Percentiles rank a stretch among this genome's conserved stretches.
These are phyloP conservation scores for Tricholoma hemisulphureum DNA, from an alignment of 768 basidiomycete species.

Conservation along the genomic window DNA sequence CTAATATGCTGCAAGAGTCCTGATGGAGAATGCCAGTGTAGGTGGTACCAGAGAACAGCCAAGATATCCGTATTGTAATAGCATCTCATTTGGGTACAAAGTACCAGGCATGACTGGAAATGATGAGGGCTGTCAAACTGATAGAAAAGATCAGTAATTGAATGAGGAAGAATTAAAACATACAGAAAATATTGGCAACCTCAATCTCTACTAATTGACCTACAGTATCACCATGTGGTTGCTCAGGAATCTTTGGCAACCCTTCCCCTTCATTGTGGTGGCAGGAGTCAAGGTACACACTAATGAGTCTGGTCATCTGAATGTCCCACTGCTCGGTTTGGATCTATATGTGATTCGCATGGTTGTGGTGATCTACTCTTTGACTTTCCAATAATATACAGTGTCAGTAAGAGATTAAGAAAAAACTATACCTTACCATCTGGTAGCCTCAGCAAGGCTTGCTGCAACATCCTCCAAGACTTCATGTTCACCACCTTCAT, in stretches of 20 bases:
- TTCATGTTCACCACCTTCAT: slow-evolving; percentile 12
- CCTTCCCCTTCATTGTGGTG: background rate
- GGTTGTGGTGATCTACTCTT: slow-evolving; percentile 4
- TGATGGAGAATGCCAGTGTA: slow-evolving; percentile 8
- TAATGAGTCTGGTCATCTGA: slow-evolving; percentile 8
- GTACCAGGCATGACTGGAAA: slow-evolving; percentile 2
- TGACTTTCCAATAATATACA: background rate
- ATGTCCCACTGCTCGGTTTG: slow-evolving; percentile 10
- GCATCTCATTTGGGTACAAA: slow-evolving; percentile 7
- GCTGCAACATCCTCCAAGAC: slow-evolving; percentile 10
- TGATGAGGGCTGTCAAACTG: background rate
- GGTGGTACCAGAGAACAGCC: slow-evolving; percentile 9
- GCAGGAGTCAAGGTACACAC: slow-evolving; percentile 9
- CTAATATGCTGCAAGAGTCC: slow-evolving; percentile 2
- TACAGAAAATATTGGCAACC: background rate
- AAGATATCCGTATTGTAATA: slow-evolving; percentile 10
- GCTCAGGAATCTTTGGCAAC: background rate
- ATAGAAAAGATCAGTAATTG: background rate
- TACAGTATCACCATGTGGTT: background rate
- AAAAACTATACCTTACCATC: background rate
- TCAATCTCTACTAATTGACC: background rate
- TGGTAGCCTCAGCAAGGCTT: background rate
- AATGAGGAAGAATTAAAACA: background rate
- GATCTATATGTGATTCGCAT: slow-evolving; percentile 6
- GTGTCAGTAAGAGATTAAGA: too few relatives aligned